Base-by-base conservation (phyloP, 495 filamentous ascomycete genomes). In the Hyaloscypha variabilis region DNA sequence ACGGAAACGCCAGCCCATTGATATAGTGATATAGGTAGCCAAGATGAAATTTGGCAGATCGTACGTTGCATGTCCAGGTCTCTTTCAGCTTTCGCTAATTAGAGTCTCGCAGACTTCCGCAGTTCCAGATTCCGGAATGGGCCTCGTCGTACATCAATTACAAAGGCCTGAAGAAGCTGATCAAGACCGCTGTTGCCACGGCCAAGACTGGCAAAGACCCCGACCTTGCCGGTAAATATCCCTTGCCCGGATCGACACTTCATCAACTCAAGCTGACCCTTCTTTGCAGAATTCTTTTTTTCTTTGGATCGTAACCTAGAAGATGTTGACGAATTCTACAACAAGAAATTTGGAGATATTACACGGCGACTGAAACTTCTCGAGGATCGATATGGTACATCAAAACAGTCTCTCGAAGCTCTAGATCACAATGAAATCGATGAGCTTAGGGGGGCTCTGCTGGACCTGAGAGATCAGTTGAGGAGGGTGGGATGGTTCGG, bases 91-190 rank as follows among this genome's bases (percentile, higher is more conserved):
- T 19, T 25, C 34, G 29, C 19, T 34, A 21, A 57, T 10, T 6
- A 21, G 1, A 34, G 17, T 31, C 5, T 6, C 21, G 3, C 19
- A 93, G 89, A 79, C 84, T 99, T 58, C 82, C 93, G 14, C 90
- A 94, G 49, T 96, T 97, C 74, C 93, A 97, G 73, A 95, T 98
- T 62, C 95, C 95, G 13, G 95, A 99, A 78, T 99, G 94, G 94
- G 91, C 94, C 62, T 78, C 88, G 36, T 87, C 84, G 21, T 99
- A 99, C 72, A 96, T 99, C 79, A 90, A 96, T 74, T 99, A 99
- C 82, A 98, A 97, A 76, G 85, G 89, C 42, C 78, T 98, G 73
- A 99, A 99, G 80, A 94, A 95, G 81, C 83, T 96, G 52, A 92
- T 98, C 77, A 97, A 96, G 76, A 83, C 88, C 5, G 88, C 67